Evolutionary conservation across 805 yeast genomes (phyloP).

Genomic region (Hagleromyces aurorensis): DNA sequence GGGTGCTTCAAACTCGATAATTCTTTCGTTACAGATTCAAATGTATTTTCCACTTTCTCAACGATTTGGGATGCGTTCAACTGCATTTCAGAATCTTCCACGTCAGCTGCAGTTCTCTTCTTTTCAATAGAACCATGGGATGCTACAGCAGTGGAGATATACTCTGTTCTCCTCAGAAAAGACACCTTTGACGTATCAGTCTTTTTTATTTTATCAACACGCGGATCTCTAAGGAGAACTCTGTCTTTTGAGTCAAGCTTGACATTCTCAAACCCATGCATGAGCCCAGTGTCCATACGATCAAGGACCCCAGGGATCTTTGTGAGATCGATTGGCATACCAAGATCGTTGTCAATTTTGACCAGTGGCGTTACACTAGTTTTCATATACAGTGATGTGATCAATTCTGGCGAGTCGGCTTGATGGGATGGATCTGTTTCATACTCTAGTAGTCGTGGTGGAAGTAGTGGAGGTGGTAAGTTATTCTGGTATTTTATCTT

Average conservation of each 20-base stretch:
- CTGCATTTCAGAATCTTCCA: constrained; percentile 19
- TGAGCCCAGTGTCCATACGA: constrained; percentile 41
- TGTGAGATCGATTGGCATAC: constrained; percentile 70
- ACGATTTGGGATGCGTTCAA: constrained; percentile 24
- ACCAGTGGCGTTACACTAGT: constrained; percentile 62
- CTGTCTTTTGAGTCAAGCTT: constrained; percentile 73
- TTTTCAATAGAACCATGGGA: constrained; percentile 31
- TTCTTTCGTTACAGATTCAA: constrained; percentile 49
- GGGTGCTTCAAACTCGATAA: constrained; percentile 62
- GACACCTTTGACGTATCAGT: constrained; percentile 42
- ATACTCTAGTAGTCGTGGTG: constrained; percentile 73
- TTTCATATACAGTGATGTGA: constrained; percentile 66
- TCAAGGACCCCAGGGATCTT: constrained; percentile 62
- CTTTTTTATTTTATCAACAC: constrained; percentile 32
- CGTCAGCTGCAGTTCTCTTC: constrained; percentile 24
- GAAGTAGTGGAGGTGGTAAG: constrained; percentile 88
- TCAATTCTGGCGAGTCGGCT: constrained; percentile 44
- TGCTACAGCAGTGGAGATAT: constrained; percentile 53
- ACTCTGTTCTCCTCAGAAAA: constrained; percentile 93
- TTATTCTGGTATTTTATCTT: constrained; percentile 76
- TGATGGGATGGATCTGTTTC: constrained; percentile 34
- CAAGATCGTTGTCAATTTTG: constrained; percentile 52
- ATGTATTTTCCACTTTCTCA: constrained; percentile 61
- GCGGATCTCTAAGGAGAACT: constrained; percentile 73
- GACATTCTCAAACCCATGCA: constrained; percentile 34